A percentile compares a stretch with the other conserved stretches of the same genome.
These are phyloP conservation scores for Lithospermum erythrorhizon DNA, from an alignment of 257 asterid genomes.

Conservation along the genomic window DNA sequence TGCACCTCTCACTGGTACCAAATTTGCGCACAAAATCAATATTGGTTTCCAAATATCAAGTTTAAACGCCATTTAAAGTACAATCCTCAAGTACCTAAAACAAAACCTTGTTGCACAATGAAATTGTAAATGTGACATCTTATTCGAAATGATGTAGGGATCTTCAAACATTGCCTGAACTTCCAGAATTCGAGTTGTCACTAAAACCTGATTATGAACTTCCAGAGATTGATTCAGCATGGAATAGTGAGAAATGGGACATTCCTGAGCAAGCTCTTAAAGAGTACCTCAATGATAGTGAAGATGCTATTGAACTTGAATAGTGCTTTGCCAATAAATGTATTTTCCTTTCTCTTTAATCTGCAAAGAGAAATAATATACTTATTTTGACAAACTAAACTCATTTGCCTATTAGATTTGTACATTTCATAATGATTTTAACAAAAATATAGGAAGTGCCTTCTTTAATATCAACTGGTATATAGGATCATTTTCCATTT, in stretches of 20 bases:
- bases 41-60: too few species aligned
- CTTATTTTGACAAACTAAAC: not conserved
- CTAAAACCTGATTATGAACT: constrained; percentile 59
- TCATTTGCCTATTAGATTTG: not conserved
- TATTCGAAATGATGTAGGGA: constrained; percentile 22
- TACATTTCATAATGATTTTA: not conserved
- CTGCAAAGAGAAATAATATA: not conserved
- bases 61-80: too few species aligned
- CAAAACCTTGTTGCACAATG: too few species aligned
- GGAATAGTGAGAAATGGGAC: constrained; percentile 47
- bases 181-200: constrained; percentile 75
- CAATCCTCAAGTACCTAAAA: too few species aligned
- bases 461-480: too few species aligned
- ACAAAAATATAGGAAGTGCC: too few species aligned
- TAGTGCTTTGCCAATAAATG: not conserved
- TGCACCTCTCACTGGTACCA: too few species aligned
- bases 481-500: too few species aligned
- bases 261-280: constrained; percentile 34
- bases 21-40: too few species aligned
- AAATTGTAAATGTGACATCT: not conserved
- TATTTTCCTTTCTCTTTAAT: not conserved
- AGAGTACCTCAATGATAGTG: constrained; percentile 31
- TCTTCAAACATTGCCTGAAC: constrained; percentile 42
- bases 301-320: constrained; percentile 18
- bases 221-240: constrained; percentile 47